phyloP scores from a whole-genome alignment of 2,329 filamentous ascomycete genomes.

The Nemania sp. region DNA sequence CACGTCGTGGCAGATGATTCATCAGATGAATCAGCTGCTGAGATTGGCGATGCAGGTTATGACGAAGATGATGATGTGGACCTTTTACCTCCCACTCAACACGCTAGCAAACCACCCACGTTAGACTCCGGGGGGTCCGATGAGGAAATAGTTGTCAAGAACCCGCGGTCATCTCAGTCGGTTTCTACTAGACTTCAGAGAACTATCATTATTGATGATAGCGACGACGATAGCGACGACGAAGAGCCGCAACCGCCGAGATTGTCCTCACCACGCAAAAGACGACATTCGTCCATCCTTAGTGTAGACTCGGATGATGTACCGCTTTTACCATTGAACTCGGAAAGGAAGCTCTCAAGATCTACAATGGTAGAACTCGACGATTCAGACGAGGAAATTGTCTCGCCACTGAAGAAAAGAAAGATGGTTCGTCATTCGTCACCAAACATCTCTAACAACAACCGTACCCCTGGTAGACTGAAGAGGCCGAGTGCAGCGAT shows the following conservation, averaged over 20 bases:
- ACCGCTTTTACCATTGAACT: conserved; percentile 36
- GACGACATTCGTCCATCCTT: conserved; percentile 36
- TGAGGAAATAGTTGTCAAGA: conserved; percentile 21
- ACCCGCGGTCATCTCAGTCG: conserved; percentile 48
- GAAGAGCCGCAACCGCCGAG: conserved; percentile 40
- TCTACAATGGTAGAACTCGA: conserved; percentile 41
- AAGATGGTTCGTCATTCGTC: conserved; percentile 39
- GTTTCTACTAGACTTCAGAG: conserved; percentile 47
- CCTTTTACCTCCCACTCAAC: conserved; percentile 37
- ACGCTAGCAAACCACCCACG: conserved; percentile 18
- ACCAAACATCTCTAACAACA: conserved; percentile 12
- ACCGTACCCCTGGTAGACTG: conserved; percentile 31
- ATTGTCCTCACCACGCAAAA: conserved; percentile 37
- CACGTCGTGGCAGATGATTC: conserved; percentile 35
- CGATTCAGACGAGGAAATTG: conserved; percentile 41
- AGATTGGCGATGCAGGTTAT: conserved; percentile 39
- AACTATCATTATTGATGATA: conserved; percentile 45
- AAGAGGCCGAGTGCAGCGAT: conserved; percentile 15
- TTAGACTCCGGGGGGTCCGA: conserved; percentile 21
- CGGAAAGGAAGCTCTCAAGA: conserved; percentile 34
- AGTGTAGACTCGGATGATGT: conserved; percentile 41
- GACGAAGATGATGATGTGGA: conserved; percentile 44
- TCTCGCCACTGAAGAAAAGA: conserved; percentile 50
- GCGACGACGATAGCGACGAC: conserved; percentile 46
- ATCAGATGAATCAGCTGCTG: conserved; percentile 46